phyloP scores from a whole-genome alignment of 805 yeast genomes.

The Nakazawaea sp. region DNA sequence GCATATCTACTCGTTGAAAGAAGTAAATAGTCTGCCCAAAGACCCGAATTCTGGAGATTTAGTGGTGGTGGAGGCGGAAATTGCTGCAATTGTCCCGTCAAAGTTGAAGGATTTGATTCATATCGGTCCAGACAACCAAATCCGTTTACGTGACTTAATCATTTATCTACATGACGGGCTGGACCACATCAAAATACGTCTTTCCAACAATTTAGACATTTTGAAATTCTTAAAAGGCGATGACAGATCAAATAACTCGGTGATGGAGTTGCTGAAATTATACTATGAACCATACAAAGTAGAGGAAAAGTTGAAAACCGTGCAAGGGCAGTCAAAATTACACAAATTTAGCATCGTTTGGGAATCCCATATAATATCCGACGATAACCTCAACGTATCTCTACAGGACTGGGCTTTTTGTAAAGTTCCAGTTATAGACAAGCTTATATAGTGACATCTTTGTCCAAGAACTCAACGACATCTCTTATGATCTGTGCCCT shows the following conservation, averaged over 20 bases:
- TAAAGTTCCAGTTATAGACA: neutral
- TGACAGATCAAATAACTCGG: slow-evolving; percentile 6
- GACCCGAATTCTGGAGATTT: too few species aligned
- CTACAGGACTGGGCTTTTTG: slow-evolving; percentile 6
- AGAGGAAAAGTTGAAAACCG: neutral
- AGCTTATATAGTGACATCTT: slow-evolving; percentile 4
- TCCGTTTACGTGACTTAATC: slow-evolving; percentile 1
- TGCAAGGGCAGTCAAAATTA: neutral
- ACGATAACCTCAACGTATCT: neutral
- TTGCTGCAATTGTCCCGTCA: neutral
- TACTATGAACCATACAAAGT: neutral
- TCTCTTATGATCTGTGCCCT: slow-evolving; percentile 27
- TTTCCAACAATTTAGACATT: slow-evolving; percentile 7
- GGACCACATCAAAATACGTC: neutral
- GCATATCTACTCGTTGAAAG: too few species aligned
- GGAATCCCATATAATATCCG: slow-evolving; percentile 2
- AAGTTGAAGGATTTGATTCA: slow-evolving; percentile 2
- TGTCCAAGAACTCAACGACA: slow-evolving; percentile 32
- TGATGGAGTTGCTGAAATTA: slow-evolving; percentile 1
- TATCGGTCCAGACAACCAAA: neutral
- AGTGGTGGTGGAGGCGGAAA: too few species aligned
- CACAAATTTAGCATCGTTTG: slow-evolving; percentile 1
- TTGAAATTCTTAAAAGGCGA: slow-evolving; percentile 7
- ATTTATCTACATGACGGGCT: neutral
- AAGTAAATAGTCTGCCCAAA: too few species aligned